Base-by-base conservation (phyloP, 140 eudicot species). In the Erigeron philadelphicus region DNA sequence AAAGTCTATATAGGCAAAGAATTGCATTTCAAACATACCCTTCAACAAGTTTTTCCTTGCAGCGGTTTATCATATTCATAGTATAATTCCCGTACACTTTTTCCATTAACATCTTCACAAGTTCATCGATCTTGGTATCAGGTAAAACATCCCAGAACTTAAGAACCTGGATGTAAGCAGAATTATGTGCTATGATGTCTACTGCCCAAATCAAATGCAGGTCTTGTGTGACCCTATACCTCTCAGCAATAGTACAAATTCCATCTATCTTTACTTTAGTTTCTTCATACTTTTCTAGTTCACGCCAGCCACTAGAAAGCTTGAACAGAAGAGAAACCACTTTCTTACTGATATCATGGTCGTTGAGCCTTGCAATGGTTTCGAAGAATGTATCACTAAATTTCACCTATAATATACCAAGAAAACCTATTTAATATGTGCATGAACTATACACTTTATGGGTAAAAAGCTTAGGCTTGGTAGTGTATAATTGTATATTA, bases 91-190 rank as follows among this genome's bases (percentile, higher is more conserved):
- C 83, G 57, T 82, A 80, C 6, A 72, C 52, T 2, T 48, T 59
- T 65, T 81, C 79, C 48, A 5, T 65, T 9, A 82, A 68, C 10
- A 46, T 21, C 58, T 53, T 73, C 4, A 78, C 81, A 16, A 80
- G 44, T 54, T 82, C 66, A 49, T 80, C 64, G 11, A 81, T 50
- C 67, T 84, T 79, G 9, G 61, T 49, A 15, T 19, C 38, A 13
- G 85, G 75, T 42, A 82, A 44, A 9, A 82, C 56, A 76, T 82
- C 81, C 83, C 82, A 84, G 5, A 89, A 58, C 75, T 79, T 86
- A 17, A 86, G 19, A 16, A 83, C 86, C 72, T 89, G 96, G 12
- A 75, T 57, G 59, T 78, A 77, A 17, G 42, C 40, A 18, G 84
- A 68, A 18, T 77, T 75, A 50, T 79, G 79, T 56, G 60, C 78